Conservation (phyloP, 257 asterid genomes). For the Solanum gracilifrons region DNA sequence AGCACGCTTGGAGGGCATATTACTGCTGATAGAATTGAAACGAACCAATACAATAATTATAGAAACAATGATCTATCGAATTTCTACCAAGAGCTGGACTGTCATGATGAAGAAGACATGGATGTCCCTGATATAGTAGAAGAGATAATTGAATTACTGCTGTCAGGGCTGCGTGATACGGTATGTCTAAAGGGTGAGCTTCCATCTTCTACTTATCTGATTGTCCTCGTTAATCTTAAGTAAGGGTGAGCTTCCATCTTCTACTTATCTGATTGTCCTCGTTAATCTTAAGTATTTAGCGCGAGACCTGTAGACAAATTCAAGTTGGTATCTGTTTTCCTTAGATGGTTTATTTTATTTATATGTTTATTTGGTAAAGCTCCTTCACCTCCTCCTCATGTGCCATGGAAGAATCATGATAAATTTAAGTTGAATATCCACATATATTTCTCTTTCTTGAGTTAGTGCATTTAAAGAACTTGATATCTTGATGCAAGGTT, state of each 20-base stretch:
- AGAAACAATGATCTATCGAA: slow-evolving; percentile 18
- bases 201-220: slow-evolving; percentile 11
- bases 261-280: slow-evolving; percentile 3
- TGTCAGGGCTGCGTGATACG: slow-evolving; percentile 82
- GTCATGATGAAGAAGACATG: slow-evolving; percentile 64
- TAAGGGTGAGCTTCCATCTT: slow-evolving; percentile 22
- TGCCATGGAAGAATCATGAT: background rate
- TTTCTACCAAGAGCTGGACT: slow-evolving; percentile 30
- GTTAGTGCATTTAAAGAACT: background rate
- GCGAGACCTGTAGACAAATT: background rate
- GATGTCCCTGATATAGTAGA: slow-evolving; percentile 88
- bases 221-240: background rate
- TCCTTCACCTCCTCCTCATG: background rate
- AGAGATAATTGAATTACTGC: slow-evolving; percentile 70
- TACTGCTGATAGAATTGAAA: slow-evolving; percentile 19
- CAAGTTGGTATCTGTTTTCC: background rate
- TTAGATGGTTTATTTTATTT: background rate
- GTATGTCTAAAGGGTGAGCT: slow-evolving; percentile 45
- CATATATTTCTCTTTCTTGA: background rate
- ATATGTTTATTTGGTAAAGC: background rate
- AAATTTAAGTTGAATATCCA: background rate
- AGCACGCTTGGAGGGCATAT: slow-evolving; percentile 51
- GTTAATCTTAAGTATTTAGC: background rate
- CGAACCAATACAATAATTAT: slow-evolving; percentile 18
- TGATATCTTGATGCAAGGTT: background rate